Percentiles rank a stretch among this genome's conserved stretches.
These are phyloP conservation scores for Paraleonurus japonicus DNA, from an alignment of 257 asterid genomes.

Conservation along the genomic window DNA sequence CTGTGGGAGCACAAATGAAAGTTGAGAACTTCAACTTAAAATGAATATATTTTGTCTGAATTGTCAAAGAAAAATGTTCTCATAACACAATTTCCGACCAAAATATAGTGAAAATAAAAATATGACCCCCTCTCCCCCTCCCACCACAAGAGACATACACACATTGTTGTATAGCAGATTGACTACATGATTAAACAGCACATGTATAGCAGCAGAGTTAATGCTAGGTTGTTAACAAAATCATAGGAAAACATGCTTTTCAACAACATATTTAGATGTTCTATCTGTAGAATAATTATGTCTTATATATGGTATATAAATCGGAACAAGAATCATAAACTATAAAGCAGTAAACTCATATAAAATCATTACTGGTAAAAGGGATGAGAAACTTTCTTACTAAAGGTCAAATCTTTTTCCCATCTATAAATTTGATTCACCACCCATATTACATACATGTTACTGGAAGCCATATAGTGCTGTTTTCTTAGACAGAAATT, in stretches of 20 bases:
- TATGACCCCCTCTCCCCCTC: background rate
- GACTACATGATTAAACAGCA: background rate
- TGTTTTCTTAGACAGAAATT: slow-evolving; percentile 6
- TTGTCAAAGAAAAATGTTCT: background rate
- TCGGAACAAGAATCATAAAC: background rate
- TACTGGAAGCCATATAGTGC: slow-evolving; percentile 1
- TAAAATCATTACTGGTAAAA: background rate
- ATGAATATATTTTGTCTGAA: background rate
- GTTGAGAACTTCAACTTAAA: too few species aligned
- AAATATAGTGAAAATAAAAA: background rate
- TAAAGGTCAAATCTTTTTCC: slow-evolving; percentile 19
- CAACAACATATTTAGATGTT: background rate
- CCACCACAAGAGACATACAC: too few species aligned
- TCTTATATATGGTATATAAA: background rate
- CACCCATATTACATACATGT: background rate
- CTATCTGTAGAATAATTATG: background rate
- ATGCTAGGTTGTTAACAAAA: slow-evolving; percentile 1
- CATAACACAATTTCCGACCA: background rate
- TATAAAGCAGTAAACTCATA: slow-evolving; percentile 1
- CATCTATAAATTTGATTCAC: background rate
- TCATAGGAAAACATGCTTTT: background rate
- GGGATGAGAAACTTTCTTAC: background rate
- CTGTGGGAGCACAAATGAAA: too few species aligned
- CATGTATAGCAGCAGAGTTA: background rate
- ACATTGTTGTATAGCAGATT: too few species aligned